phyloP scores from a whole-genome alignment of 257 asterid genomes.

The Gentiana straminea region DNA sequence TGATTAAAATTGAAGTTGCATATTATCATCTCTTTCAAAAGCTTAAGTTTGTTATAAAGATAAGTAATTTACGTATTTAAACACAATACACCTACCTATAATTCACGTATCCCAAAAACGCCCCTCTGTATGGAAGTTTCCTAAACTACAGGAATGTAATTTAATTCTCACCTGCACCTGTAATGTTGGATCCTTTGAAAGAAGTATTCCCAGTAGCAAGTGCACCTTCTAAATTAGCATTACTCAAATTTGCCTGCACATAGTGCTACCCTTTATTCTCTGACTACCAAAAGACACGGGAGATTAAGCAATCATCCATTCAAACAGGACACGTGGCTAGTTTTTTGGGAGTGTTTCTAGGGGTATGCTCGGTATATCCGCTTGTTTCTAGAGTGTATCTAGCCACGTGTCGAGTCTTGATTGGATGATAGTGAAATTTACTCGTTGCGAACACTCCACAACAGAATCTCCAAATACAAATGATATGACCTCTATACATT shows the following conservation, averaged over 20 bases:
- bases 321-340: background rate
- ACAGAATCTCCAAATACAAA: background rate
- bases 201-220: conserved; percentile 91
- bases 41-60: background rate
- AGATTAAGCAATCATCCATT: no score
- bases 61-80: background rate
- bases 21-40: background rate
- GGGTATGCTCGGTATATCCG: no score
- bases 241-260: conserved; percentile 67
- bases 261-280: background rate
- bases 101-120: no score
- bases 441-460: background rate
- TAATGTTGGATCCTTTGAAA: conserved; percentile 65
- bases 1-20: conserved; percentile 7
- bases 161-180: conserved; percentile 66
- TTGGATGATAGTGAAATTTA: background rate
- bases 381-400: background rate
- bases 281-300: no score
- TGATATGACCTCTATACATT: no score
- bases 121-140: no score
- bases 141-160: no score
- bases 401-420: no score
- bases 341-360: background rate
- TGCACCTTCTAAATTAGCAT: conserved; percentile 95
- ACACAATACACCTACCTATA: no score